Percentiles rank a stretch among this genome's conserved stretches.
Conservation (phyloP, 2,329 filamentous ascomycete genomes). For the Fusarium transvaalense region DNA sequence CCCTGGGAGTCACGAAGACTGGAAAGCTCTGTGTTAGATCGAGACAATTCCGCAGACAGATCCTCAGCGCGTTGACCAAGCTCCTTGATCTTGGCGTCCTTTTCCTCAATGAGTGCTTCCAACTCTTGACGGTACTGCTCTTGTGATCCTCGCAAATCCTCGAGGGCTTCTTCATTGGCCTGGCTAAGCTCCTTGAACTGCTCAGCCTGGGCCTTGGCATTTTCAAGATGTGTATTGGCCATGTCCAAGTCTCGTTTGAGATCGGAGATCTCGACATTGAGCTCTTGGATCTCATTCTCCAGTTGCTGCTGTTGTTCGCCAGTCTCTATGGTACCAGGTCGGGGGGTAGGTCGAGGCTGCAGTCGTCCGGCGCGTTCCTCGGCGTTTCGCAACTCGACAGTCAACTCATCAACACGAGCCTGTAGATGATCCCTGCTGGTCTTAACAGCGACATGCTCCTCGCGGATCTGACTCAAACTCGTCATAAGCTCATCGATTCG, state of each 20-base stretch:
- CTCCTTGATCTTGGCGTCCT: slow-evolving; percentile 83
- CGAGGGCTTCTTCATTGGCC: slow-evolving; percentile 86
- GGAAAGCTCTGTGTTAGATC: slow-evolving; percentile 85
- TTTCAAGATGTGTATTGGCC: slow-evolving; percentile 82
- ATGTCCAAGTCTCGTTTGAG: slow-evolving; percentile 89
- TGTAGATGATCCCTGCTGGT: slow-evolving; percentile 92
- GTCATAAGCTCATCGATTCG: slow-evolving; percentile 91
- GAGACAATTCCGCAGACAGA: slow-evolving; percentile 82
- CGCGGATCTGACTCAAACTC: slow-evolving; percentile 82
- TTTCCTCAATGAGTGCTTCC: slow-evolving; percentile 79
- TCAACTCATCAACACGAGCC: slow-evolving; percentile 87
- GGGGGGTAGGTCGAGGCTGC: slow-evolving; percentile 80
- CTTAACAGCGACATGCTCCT: slow-evolving; percentile 88
- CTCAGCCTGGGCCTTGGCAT: slow-evolving; percentile 83
- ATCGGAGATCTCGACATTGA: slow-evolving; percentile 85
- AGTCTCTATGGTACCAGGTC: slow-evolving; percentile 61
- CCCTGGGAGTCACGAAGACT: slow-evolving; percentile 83
- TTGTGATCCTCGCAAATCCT: slow-evolving; percentile 81
- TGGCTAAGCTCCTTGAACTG: slow-evolving; percentile 92
- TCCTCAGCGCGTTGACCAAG: slow-evolving; percentile 87
- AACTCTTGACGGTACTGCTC: slow-evolving; percentile 92
- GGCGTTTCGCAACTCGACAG: slow-evolving; percentile 86
- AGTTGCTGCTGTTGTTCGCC: slow-evolving; percentile 62
- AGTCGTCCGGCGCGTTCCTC: slow-evolving; percentile 88
- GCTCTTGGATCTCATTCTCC: slow-evolving; percentile 78